Conservation (phyloP, 208 protist genomes). For the Acanthamoeba lenticulata region DNA sequence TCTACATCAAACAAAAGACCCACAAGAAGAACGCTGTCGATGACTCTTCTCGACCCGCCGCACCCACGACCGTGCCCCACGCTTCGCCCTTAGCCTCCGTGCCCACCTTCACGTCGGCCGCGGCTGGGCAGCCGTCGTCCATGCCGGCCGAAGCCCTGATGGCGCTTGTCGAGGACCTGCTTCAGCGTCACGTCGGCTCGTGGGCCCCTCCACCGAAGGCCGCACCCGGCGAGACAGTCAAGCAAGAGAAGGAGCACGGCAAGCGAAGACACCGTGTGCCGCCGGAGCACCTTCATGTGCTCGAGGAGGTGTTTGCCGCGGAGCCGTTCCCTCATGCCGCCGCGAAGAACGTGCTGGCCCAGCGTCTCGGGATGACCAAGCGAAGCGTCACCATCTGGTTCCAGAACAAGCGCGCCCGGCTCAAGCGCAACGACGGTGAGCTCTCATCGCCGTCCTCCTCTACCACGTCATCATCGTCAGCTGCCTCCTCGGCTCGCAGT, state of each 20-base stretch:
- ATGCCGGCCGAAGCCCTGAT: background rate
- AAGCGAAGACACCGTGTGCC: conserved; percentile 1
- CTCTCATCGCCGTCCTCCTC: too few relatives aligned
- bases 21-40: background rate
- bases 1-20: background rate
- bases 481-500: background rate
- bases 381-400: conserved; percentile 44
- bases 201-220: background rate
- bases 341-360: background rate
- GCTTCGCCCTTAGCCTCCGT: background rate
- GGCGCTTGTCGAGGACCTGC: background rate
- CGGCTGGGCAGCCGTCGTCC: background rate
- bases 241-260: background rate
- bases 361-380: background rate
- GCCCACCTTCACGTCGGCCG: background rate
- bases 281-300: background rate
- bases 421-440: conserved; percentile 3
- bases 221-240: background rate
- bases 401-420: background rate
- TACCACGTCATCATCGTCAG: background rate
- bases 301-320: conserved; percentile 7
- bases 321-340: conserved; percentile 11
- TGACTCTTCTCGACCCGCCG: too few relatives aligned
- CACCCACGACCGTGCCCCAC: background rate
- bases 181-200: background rate